Evolutionary conservation across 1,139 yeast species (phyloP).

Genomic region (Hyphopichia pseudoburtonii): DNA sequence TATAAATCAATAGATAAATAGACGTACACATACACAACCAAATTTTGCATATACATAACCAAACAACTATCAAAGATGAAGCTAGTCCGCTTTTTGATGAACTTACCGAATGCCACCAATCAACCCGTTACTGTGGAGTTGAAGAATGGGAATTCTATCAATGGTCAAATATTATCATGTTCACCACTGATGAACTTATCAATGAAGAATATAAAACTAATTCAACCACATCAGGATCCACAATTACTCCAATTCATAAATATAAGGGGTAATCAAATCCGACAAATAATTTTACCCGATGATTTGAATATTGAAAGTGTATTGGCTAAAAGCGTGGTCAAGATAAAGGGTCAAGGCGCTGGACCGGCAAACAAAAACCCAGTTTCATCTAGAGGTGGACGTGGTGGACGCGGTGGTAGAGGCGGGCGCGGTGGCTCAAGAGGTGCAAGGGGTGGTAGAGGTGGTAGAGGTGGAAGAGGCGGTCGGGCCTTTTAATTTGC

Average conservation of each 20-base stretch:
- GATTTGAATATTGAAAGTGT: conserved; percentile 79
- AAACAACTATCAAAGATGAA: conserved; percentile 29
- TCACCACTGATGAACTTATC: conserved; percentile 95
- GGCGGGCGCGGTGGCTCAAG: conserved; percentile 21
- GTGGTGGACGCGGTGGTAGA: conserved; percentile 15
- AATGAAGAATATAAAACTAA: conserved; percentile 77
- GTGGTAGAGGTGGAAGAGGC: conserved; percentile 9
- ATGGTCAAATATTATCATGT: conserved; percentile 65
- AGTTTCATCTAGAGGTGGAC: conserved; percentile 13
- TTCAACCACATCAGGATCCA: conserved; percentile 71
- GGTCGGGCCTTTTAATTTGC: too few species aligned
- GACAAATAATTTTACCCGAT: conserved; percentile 86
- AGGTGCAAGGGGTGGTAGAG: conserved; percentile 10
- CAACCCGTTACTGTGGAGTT: conserved; percentile 91
- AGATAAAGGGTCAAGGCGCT: conserved; percentile 42
- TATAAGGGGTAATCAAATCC: conserved; percentile 85
- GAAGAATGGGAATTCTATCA: conserved; percentile 69
- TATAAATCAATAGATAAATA: neutral
- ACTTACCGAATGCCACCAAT: conserved; percentile 60
- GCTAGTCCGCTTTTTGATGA: conserved; percentile 74
- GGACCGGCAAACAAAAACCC: conserved; percentile 33
- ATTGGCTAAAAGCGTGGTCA: conserved; percentile 46
- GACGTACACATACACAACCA: neutral
- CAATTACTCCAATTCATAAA: conserved; percentile 75
- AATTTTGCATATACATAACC: neutral